Base-by-base conservation (phyloP, 345 rosid genomes). In the Eucalyptus paniculata region DNA sequence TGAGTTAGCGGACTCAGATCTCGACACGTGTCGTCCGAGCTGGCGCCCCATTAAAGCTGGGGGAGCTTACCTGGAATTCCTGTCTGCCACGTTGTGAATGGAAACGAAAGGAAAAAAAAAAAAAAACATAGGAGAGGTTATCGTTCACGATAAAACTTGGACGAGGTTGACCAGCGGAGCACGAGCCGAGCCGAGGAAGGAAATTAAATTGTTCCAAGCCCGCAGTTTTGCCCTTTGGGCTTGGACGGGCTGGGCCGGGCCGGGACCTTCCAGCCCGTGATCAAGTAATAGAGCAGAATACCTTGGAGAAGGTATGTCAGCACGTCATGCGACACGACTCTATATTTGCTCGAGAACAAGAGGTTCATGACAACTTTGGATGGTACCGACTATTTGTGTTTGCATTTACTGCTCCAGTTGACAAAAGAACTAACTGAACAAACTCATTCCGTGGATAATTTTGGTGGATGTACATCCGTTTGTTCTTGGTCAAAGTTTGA, bases 351-450 rank as follows among this genome's bases (percentile, higher is more conserved):
- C 45, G 13, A 72, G 2, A 34, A 8, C 44, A 72, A 34, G 26
- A 69, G 19, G 42, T 69, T 69, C 34, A 67, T 4, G 12, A 69
- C 24, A 1, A 32, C 81, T 69, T n/a, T n/a, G 40, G 37, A 67
- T 16, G 0, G 21, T 67, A 32, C 2, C 40, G 0, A 4, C 34
- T 7, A 69, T 32, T 2, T 19, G 13, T 0, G 24, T 9, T 44
- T 19, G 2, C 83, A 10, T 72, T 37, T 19, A 21, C 15, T 37
- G 44, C 82, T 69, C 13, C 3, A 69, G 23, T 34, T 69, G 24
- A 10, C 6, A 37, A 37, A 37, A 24, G 15, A 3, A 72, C 14
- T 5, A 18, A 18, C 82, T 9, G 1, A 72, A 72, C 45, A 37
- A 72, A 37, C 28, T 72, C 83, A 21, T 72, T 72, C 42, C 28